These are phyloP conservation scores for Kazachstania sp. DNA, from an alignment of 1,139 yeast species.

Conservation along the genomic window DNA sequence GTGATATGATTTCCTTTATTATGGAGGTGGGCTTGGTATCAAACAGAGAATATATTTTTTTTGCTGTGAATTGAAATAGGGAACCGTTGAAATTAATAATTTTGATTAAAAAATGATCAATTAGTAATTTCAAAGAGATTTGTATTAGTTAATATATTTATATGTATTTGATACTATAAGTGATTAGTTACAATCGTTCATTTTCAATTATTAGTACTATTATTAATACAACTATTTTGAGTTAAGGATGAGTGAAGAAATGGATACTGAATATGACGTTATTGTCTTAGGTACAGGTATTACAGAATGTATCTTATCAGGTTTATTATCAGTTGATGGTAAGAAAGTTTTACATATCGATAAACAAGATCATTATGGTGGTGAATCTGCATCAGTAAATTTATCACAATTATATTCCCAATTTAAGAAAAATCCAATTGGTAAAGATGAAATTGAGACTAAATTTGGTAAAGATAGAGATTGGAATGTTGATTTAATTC, in stretches of 20 bases:
- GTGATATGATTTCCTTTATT: too few species aligned
- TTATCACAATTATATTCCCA: slow-evolving; percentile 52
- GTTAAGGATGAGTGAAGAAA: slow-evolving; percentile 27
- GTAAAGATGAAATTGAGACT: slow-evolving; percentile 40
- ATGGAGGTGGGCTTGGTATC: too few species aligned
- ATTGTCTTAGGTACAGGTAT: slow-evolving; percentile 81
- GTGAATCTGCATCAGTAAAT: slow-evolving; percentile 48
- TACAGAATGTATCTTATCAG: slow-evolving; percentile 93
- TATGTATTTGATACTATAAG: too few species aligned
- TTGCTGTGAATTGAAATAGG: too few species aligned
- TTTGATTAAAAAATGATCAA: too few species aligned
- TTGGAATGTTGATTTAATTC: slow-evolving; percentile 96
- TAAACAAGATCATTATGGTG: slow-evolving; percentile 95
- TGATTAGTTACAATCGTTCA: too few species aligned
- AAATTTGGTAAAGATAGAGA: slow-evolving; percentile 85
- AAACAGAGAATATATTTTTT: too few species aligned
- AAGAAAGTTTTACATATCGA: slow-evolving; percentile 95
- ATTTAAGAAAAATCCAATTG: slow-evolving; percentile 66
- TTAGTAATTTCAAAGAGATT: too few species aligned
- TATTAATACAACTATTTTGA: too few species aligned
- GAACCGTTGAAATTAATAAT: too few species aligned
- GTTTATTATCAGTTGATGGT: slow-evolving; percentile 89
- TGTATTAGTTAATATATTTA: too few species aligned
- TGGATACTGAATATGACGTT: slow-evolving; percentile 96
- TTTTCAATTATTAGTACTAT: too few species aligned